Percentiles rank a stretch among this genome's conserved stretches.
Conservation (phyloP, 73 alveolate species). For the Uronychia binucleata region DNA sequence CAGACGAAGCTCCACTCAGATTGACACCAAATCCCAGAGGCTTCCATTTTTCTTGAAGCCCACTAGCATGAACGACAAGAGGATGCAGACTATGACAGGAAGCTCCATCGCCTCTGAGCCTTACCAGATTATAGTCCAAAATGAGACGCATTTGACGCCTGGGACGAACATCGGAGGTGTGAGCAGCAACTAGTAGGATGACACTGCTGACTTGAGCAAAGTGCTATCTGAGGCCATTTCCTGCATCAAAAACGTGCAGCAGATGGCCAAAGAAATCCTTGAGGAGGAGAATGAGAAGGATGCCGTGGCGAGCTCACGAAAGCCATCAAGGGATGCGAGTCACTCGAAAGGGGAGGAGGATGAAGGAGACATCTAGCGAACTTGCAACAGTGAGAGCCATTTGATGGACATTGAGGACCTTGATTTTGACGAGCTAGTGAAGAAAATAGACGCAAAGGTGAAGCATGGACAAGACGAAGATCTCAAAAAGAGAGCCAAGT, state of each 20-base stretch:
- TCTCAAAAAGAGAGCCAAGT: not conserved
- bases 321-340: not conserved
- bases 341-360: not conserved
- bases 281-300: not conserved
- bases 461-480: not conserved
- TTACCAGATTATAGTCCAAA: not conserved
- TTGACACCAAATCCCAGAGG: too few relatives aligned
- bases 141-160: not conserved
- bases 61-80: too few relatives aligned
- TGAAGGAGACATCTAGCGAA: not conserved
- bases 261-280: not conserved
- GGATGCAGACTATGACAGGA: too few relatives aligned
- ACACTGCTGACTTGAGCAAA: not conserved
- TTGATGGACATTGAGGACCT: not conserved
- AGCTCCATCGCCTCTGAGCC: too few relatives aligned
- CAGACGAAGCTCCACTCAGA: too few relatives aligned
- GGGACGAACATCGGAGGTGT: too few relatives aligned
- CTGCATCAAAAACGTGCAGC: not conserved
- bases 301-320: not conserved
- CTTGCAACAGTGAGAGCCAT: not conserved
- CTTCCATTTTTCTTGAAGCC: too few relatives aligned
- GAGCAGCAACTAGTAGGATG: not conserved
- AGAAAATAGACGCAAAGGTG: not conserved
- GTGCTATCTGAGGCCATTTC: not conserved
- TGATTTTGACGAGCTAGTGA: not conserved